Evolutionary conservation across 2,329 filamentous ascomycete genomes (phyloP).

Genomic region (Diaporthe citri): DNA sequence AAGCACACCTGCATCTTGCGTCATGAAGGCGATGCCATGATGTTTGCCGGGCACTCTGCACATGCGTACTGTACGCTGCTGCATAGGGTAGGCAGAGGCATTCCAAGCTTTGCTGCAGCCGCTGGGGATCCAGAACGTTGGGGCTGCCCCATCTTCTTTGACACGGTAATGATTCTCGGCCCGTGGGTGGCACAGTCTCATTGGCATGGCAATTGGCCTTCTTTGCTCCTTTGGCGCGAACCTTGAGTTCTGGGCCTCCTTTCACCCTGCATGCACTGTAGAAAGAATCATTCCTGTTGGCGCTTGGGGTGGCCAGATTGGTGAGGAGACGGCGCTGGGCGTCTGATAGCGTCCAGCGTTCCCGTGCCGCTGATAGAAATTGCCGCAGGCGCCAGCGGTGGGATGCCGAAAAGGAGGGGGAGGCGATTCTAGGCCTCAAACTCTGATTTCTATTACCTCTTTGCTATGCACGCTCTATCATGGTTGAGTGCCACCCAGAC

Average conservation of each 20-base stretch:
- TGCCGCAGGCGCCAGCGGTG: slow-evolving; percentile 24
- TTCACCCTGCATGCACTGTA: slow-evolving; percentile 25
- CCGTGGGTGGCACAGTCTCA: slow-evolving; percentile 18
- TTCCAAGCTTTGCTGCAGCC: neutral
- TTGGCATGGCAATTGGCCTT: slow-evolving; percentile 9
- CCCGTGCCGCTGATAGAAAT: neutral
- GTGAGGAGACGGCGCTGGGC: neutral
- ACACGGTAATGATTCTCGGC: slow-evolving; percentile 14
- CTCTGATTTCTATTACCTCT: slow-evolving; percentile 32
- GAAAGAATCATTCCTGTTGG: neutral
- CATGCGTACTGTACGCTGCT: neutral
- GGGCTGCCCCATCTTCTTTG: slow-evolving; percentile 14
- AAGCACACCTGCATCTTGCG: slow-evolving; percentile 14
- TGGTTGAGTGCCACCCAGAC: neutral
- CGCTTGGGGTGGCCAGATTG: slow-evolving; percentile 3
- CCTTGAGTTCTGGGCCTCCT: slow-evolving; percentile 3
- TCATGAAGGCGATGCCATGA: slow-evolving; percentile 23
- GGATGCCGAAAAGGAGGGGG: slow-evolving; percentile 19
- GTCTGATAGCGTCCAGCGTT: neutral
- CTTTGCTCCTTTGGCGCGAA: neutral
- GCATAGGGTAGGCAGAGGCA: neutral
- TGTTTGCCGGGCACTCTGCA: neutral
- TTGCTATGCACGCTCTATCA: slow-evolving; percentile 20
- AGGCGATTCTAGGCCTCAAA: slow-evolving; percentile 18
- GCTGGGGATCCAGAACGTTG: slow-evolving; percentile 14